A percentile compares a stretch with the other conserved stretches of the same genome.
Evolutionary conservation across 2,329 filamentous ascomycete species (phyloP).

Genomic region (Xylaria sp.): DNA sequence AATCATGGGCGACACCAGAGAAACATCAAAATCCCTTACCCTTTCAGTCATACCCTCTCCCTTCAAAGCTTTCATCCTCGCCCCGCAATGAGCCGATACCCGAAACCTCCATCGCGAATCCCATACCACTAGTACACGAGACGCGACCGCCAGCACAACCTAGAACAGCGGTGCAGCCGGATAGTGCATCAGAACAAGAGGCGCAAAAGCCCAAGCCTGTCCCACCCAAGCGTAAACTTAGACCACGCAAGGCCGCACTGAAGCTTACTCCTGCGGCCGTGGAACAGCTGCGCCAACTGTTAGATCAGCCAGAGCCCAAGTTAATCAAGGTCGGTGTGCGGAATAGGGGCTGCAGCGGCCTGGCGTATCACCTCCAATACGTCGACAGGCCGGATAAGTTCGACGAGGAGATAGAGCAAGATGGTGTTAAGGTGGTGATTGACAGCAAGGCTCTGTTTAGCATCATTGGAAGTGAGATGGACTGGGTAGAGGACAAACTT

Average conservation of each 20-base stretch:
- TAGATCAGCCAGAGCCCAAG: constrained; percentile 89
- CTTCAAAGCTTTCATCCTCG: constrained; percentile 52
- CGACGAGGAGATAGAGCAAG: constrained; percentile 93
- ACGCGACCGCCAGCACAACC: constrained; percentile 56
- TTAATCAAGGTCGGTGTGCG: constrained; percentile 93
- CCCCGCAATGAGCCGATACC: constrained; percentile 56
- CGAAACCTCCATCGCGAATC: constrained; percentile 59
- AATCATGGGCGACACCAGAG: constrained; percentile 44
- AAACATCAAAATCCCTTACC: constrained; percentile 47
- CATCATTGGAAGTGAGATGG: constrained; percentile 99
- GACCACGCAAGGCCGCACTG: constrained; percentile 90
- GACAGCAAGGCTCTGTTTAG: constrained; percentile 98
- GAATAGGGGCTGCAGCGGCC: constrained; percentile 91
- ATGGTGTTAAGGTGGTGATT: constrained; percentile 93
- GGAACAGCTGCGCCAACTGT: constrained; percentile 77
- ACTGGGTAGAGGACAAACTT: constrained; percentile 96
- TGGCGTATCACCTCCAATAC: constrained; percentile 94
- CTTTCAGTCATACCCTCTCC: constrained; percentile 65
- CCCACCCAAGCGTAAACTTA: constrained; percentile 72
- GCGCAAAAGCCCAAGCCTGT: constrained; percentile 72
- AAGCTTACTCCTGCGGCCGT: constrained; percentile 84
- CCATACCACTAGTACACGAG: constrained; percentile 63
- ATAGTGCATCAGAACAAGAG: constrained; percentile 67
- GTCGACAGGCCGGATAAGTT: constrained; percentile 89
- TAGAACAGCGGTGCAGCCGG: constrained; percentile 36